Percentiles rank a stretch among this genome's conserved stretches.
phyloP scores from a whole-genome alignment of 2,329 filamentous ascomycete species.

The Hymenoscyphus infarciens region DNA sequence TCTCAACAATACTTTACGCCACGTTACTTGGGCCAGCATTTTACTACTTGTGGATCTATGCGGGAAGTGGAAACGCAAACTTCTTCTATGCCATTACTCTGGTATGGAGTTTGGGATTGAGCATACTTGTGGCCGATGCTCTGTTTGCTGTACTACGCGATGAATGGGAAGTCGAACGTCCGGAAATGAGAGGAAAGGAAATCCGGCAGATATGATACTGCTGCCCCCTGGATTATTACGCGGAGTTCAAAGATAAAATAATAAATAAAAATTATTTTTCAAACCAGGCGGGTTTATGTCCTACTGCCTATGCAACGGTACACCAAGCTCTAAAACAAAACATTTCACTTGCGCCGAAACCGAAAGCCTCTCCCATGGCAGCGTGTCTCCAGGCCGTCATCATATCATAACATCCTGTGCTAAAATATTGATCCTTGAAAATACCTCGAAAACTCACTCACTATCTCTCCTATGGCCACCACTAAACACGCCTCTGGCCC shows the following conservation, averaged over 20 bases:
- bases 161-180: slow-evolving; percentile 89
- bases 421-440: background rate
- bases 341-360: background rate
- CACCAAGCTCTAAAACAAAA: background rate
- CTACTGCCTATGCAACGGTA: background rate
- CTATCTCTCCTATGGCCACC: background rate
- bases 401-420: background rate
- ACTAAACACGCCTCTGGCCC: background rate
- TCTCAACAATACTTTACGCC: slow-evolving; percentile 80
- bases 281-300: background rate
- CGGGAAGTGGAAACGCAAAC: slow-evolving; percentile 95
- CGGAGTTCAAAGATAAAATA: background rate
- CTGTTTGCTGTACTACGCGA: slow-evolving; percentile 86
- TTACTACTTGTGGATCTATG: slow-evolving; percentile 97
- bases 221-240: background rate
- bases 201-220: slow-evolving; percentile 43
- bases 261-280: background rate
- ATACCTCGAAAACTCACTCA: background rate
- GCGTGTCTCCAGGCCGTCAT: background rate
- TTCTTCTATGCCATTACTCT: slow-evolving; percentile 99
- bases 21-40: slow-evolving; percentile 89
- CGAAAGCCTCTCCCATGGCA: background rate
- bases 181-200: slow-evolving; percentile 85
- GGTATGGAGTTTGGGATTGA: slow-evolving; percentile 93
- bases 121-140: slow-evolving; percentile 80